Conservation (phyloP, 495 filamentous ascomycete species). For the Cercophora samala region DNA sequence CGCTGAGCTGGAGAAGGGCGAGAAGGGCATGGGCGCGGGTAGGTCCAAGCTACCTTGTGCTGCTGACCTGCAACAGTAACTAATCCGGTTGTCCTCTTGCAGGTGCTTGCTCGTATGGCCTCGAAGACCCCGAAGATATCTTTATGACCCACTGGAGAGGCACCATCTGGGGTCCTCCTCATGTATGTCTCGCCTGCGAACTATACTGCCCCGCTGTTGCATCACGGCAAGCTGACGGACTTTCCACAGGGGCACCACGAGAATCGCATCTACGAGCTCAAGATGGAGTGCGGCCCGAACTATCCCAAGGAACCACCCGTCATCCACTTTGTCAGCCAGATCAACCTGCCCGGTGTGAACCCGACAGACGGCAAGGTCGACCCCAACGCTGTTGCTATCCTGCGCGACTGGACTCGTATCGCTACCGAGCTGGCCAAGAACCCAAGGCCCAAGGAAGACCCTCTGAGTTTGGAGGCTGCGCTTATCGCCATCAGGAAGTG, state of each 20-base stretch:
- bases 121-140: slow-evolving; percentile 90
- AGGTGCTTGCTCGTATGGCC: slow-evolving; percentile 97
- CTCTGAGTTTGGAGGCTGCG: slow-evolving; percentile 55
- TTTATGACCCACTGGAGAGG: slow-evolving; percentile 99
- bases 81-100: slow-evolving; percentile 6
- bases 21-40: slow-evolving; percentile 96
- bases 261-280: slow-evolving; percentile 96
- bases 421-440: slow-evolving; percentile 69
- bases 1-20: slow-evolving; percentile 97
- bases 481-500: slow-evolving; percentile 33
- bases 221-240: slow-evolving; percentile 11
- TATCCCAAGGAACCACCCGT: slow-evolving; percentile 88
- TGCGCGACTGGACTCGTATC: slow-evolving; percentile 85
- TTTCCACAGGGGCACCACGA: slow-evolving; percentile 78
- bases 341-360: slow-evolving; percentile 94
- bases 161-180: slow-evolving; percentile 93
- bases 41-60: slow-evolving; percentile 17
- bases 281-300: slow-evolving; percentile 88
- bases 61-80: neutral
- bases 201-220: neutral
- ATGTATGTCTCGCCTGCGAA: slow-evolving; percentile 52
- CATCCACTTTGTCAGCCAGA: slow-evolving; percentile 84
- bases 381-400: slow-evolving; percentile 72
- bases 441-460: slow-evolving; percentile 37
- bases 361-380: slow-evolving; percentile 78